These are phyloP conservation scores for Fusarium incarnatum DNA, from an alignment of 2,329 filamentous ascomycete species.

Conservation along the genomic window DNA sequence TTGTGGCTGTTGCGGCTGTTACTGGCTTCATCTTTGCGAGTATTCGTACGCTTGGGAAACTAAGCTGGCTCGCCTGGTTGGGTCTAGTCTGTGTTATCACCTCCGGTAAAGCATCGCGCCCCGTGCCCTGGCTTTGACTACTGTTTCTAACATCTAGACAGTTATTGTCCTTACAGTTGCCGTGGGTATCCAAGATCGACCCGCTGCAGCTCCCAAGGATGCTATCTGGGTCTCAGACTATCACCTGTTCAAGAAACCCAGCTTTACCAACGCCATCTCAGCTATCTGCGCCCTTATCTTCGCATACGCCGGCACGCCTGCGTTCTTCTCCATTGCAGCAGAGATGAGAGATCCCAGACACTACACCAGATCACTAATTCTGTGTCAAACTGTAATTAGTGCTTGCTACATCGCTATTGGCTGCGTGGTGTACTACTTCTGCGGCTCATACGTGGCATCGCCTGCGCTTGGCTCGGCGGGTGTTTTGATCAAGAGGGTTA, in stretches of 20 bases:
- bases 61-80: conserved; percentile 51
- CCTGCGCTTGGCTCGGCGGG: conserved; percentile 61
- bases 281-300: conserved; percentile 53
- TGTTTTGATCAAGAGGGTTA: conserved; percentile 55
- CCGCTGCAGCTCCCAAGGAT: conserved; percentile 24
- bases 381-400: conserved; percentile 47
- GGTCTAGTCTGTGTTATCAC: conserved; percentile 27
- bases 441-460: conserved; percentile 60
- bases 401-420: conserved; percentile 51
- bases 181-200: conserved; percentile 37
- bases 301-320: conserved; percentile 53
- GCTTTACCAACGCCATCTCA: conserved; percentile 49
- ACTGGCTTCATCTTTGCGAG: conserved; percentile 47
- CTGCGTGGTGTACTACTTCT: conserved; percentile 59
- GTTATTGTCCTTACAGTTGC: conserved; percentile 40
- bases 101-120: too few species aligned
- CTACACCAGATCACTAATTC: conserved; percentile 45
- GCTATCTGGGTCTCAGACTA: conserved; percentile 49
- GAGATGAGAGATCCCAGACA: conserved; percentile 51
- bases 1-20: conserved; percentile 52
- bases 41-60: conserved; percentile 48
- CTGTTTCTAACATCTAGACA: background rate
- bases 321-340: conserved; percentile 50
- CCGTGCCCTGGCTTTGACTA: too few species aligned
- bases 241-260: conserved; percentile 48